Percentiles rank a stretch among this genome's conserved stretches.
These are phyloP conservation scores for Botrytis byssoidea DNA, from an alignment of 2,329 filamentous ascomycete species.

Conservation along the genomic window DNA sequence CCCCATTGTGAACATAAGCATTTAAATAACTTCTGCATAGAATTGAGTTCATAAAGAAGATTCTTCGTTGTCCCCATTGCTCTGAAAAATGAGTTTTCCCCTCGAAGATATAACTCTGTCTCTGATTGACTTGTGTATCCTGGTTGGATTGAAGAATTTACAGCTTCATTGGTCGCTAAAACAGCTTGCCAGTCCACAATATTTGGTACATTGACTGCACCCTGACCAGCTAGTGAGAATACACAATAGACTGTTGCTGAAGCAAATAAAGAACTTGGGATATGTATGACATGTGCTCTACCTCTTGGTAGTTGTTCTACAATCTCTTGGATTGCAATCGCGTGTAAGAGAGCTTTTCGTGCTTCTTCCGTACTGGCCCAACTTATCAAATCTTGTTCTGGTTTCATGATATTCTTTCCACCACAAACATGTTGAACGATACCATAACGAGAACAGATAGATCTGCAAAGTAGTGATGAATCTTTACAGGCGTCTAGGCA, in stretches of 20 bases:
- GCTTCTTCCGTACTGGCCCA: conserved; percentile 44
- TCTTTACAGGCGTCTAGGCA: conserved; percentile 45
- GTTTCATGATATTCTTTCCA: conserved; percentile 33
- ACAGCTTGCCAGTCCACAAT: conserved; percentile 45
- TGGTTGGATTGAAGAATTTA: conserved; percentile 52
- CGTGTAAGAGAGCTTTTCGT: conserved; percentile 44
- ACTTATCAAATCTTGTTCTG: conserved; percentile 41
- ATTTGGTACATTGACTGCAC: conserved; percentile 42
- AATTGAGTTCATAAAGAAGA: conserved; percentile 48
- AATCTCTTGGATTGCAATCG: conserved; percentile 47
- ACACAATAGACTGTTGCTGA: conserved; percentile 45
- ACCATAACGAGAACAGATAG: conserved; percentile 42
- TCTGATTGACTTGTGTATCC: conserved; percentile 55
- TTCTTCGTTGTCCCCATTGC: conserved; percentile 40
- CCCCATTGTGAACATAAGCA: conserved; percentile 47
- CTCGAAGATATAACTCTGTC: conserved; percentile 42
- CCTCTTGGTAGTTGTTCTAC: conserved; percentile 46
- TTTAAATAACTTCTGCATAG: conserved; percentile 47
- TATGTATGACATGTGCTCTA: conserved; percentile 46
- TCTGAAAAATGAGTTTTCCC: conserved; percentile 31
- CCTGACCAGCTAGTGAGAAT: conserved; percentile 42
- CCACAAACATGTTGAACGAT: conserved; percentile 44
- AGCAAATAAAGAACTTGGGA: conserved; percentile 46
- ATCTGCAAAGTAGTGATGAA: conserved; percentile 43
- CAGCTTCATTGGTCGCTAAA: conserved; percentile 35